These are phyloP conservation scores for Madurella fahalii DNA, from an alignment of 2,329 filamentous ascomycete species.

Conservation along the genomic window DNA sequence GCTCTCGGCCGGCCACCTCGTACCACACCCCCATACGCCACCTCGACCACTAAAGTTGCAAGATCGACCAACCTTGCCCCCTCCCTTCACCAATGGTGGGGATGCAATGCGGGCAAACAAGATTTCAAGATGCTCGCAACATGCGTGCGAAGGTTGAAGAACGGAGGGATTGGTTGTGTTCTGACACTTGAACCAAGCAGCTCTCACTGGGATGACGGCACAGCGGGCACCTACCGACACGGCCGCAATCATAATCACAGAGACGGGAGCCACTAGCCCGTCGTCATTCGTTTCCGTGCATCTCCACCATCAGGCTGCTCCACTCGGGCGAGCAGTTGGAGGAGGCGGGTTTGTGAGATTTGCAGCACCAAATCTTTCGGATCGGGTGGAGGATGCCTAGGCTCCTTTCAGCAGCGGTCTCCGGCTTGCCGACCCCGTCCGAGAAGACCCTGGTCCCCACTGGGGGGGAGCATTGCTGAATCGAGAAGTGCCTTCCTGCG, in stretches of 20 bases:
- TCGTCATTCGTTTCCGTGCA: background rate
- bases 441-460: slow-evolving; percentile 34
- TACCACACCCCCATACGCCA: slow-evolving; percentile 7
- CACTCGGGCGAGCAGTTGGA: slow-evolving; percentile 7
- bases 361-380: slow-evolving; percentile 24
- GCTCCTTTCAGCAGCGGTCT: slow-evolving; percentile 34
- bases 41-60: slow-evolving; percentile 10
- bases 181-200: too few species aligned
- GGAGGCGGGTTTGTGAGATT: slow-evolving; percentile 8
- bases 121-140: slow-evolving; percentile 4
- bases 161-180: background rate
- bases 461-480: slow-evolving; percentile 29
- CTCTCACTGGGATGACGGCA: too few species aligned
- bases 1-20: slow-evolving; percentile 16
- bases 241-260: too few species aligned
- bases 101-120: slow-evolving; percentile 7
- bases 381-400: slow-evolving; percentile 25
- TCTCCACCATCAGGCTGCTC: slow-evolving; percentile 3
- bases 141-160: background rate
- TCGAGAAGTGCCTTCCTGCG: slow-evolving; percentile 31
- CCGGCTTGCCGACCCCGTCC: slow-evolving; percentile 34
- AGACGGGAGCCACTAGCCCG: too few species aligned
- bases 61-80: slow-evolving; percentile 18
- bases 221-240: too few species aligned
- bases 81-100: slow-evolving; percentile 14